phyloP scores from a whole-genome alignment of 176 grass and related monocot genomes.

The Rhynchospora breviuscula region DNA sequence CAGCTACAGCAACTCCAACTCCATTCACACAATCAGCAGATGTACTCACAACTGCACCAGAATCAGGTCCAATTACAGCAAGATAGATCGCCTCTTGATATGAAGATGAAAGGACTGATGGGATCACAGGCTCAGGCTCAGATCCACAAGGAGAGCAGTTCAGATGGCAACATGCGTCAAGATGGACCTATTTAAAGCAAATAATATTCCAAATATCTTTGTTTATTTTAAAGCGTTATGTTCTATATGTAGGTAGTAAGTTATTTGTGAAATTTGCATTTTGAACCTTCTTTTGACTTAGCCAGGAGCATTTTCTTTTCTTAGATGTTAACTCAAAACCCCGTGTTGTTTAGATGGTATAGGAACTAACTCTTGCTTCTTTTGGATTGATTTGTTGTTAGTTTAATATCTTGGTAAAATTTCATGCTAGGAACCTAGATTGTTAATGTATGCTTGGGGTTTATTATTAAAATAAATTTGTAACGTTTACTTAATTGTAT shows the following conservation, averaged over 20 bases:
- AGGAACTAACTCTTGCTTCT: neutral
- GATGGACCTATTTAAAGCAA: slow-evolving; percentile 18
- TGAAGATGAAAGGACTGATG: slow-evolving; percentile 58
- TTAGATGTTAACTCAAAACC: slow-evolving; percentile 16
- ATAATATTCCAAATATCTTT: neutral
- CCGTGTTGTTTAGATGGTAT: neutral
- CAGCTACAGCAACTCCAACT: slow-evolving; percentile 84
- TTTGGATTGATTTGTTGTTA: neutral
- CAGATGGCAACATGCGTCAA: neutral
- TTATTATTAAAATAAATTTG: too few relatives aligned
- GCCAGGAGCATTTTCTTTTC: neutral
- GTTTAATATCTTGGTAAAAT: neutral
- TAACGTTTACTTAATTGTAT: too few relatives aligned
- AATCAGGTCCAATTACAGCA: slow-evolving; percentile 37
- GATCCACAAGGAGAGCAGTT: neutral
- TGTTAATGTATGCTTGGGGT: too few relatives aligned
- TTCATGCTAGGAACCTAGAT: neutral
- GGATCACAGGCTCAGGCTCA: slow-evolving; percentile 7
- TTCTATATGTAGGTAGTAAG: slow-evolving; percentile 18
- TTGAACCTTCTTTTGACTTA: neutral
- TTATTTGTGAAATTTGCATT: slow-evolving; percentile 9
- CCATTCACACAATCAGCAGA: slow-evolving; percentile 56
- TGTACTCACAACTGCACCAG: slow-evolving; percentile 35
- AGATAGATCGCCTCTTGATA: slow-evolving; percentile 35
- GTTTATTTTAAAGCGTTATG: slow-evolving; percentile 11